A percentile compares a stretch with the other conserved stretches of the same genome.
Conservation (phyloP, 2,329 filamentous ascomycete genomes). For the Hirsutella rhossiliensis region DNA sequence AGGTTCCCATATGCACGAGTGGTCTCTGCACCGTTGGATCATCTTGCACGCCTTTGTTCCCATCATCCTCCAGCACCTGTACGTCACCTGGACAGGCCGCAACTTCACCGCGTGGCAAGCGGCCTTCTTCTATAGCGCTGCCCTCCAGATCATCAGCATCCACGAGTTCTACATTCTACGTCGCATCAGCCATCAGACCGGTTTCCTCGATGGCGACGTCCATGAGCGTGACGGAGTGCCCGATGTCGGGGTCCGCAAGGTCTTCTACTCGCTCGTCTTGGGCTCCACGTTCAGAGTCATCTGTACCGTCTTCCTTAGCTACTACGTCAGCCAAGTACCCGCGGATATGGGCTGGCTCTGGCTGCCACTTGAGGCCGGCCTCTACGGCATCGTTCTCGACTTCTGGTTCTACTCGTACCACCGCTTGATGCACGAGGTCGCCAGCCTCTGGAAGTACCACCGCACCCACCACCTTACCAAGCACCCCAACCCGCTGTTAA, state of each 20-base stretch:
- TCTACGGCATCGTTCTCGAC: conserved; percentile 29
- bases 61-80: conserved; percentile 22
- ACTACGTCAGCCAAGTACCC: too few species aligned
- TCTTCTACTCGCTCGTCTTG: conserved; percentile 18
- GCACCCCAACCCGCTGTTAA: conserved; percentile 28
- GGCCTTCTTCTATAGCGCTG: conserved; percentile 25
- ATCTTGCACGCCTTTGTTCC: conserved; percentile 23
- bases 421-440: conserved; percentile 27
- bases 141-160: conserved; percentile 26
- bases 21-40: conserved; percentile 25
- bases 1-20: conserved; percentile 25
- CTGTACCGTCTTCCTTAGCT: too few species aligned
- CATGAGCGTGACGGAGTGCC: conserved; percentile 30
- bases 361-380: conserved; percentile 23
- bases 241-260: conserved; percentile 22
- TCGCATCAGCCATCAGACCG: conserved; percentile 21
- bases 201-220: conserved; percentile 31
- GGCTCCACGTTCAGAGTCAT: too few species aligned
- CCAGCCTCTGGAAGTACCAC: conserved; percentile 28
- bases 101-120: conserved; percentile 10
- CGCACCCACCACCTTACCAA: conserved; percentile 32
- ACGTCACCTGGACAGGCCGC: conserved; percentile 16
- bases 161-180: conserved; percentile 26
- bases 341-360: conserved; percentile 20
- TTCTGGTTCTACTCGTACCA: conserved; percentile 29